Percentiles rank a stretch among this genome's conserved stretches.
phyloP scores from a whole-genome alignment of 805 yeast species.

The Komagataella ulmi region DNA sequence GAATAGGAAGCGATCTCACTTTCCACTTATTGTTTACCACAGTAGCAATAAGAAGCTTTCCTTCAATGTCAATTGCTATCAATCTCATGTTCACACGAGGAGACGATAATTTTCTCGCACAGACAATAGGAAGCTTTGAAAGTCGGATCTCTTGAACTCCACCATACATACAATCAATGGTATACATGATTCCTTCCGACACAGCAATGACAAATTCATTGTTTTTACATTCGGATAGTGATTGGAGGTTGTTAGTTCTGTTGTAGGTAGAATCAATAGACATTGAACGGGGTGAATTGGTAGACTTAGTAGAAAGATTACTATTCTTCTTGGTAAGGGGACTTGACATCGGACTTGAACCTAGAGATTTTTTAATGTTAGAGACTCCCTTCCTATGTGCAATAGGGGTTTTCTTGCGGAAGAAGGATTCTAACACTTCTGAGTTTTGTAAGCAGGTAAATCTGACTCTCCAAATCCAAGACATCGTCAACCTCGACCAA shows the following conservation, averaged over 20 bases:
- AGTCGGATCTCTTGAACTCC: slow-evolving; percentile 19
- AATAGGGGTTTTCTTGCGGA: slow-evolving; percentile 40
- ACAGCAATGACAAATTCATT: slow-evolving; percentile 40
- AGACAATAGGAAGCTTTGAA: slow-evolving; percentile 22
- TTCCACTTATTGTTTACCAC: slow-evolving; percentile 58
- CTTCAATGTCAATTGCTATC: slow-evolving; percentile 36
- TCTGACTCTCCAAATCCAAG: slow-evolving; percentile 43
- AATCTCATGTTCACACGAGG: slow-evolving; percentile 68
- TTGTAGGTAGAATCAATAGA: slow-evolving; percentile 20
- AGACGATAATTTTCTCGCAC: slow-evolving; percentile 45
- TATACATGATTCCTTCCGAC: slow-evolving; percentile 34
- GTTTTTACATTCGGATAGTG: slow-evolving; percentile 14
- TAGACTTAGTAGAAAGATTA: not conserved
- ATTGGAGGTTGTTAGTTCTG: slow-evolving; percentile 13
- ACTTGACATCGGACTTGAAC: not conserved
- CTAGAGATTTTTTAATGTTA: not conserved
- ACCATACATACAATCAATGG: slow-evolving; percentile 38
- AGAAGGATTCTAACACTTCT: slow-evolving; percentile 42
- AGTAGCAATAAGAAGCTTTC: slow-evolving; percentile 46
- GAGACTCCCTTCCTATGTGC: slow-evolving; percentile 14
- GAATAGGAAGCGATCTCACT: slow-evolving; percentile 33
- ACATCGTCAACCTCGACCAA: slow-evolving; percentile 41
- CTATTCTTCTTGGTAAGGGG: not conserved
- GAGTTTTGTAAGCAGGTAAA: slow-evolving; percentile 21
- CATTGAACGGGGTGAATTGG: slow-evolving; percentile 8